These are phyloP conservation scores for Cladochytrium replicatum DNA, from an alignment of 192 early-diverging fungal species.

Conservation along the genomic window DNA sequence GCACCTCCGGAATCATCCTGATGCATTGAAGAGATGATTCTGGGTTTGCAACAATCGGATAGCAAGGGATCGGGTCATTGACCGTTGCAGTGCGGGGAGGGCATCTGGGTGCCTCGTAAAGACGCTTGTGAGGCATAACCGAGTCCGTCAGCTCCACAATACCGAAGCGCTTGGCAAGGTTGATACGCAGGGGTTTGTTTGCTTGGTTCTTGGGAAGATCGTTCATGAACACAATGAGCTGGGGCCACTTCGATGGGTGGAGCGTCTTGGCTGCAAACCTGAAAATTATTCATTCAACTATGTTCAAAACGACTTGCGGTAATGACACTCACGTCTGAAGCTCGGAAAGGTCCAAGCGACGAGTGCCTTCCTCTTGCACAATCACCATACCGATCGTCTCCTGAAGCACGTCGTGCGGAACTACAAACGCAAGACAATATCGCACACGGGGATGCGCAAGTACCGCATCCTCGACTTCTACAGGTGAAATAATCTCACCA, in stretches of 20 bases:
- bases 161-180: conserved; percentile 25
- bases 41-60: background rate
- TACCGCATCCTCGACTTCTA: conserved; percentile 68
- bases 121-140: conserved; percentile 7
- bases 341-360: conserved; percentile 11
- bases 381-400: conserved; percentile 35
- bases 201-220: conserved; percentile 33
- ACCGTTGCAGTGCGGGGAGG: conserved; percentile 21
- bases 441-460: conserved; percentile 18
- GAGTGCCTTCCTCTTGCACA: too few relatives aligned
- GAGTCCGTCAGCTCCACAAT: conserved; percentile 21
- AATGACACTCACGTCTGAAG: conserved; percentile 8
- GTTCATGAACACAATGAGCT: conserved; percentile 32
- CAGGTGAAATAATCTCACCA: conserved; percentile 83
- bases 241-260: conserved; percentile 32
- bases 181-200: conserved; percentile 32
- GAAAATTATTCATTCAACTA: too few relatives aligned
- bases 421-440: conserved; percentile 32
- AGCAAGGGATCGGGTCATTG: conserved; percentile 9
- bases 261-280: conserved; percentile 17
- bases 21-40: too few relatives aligned
- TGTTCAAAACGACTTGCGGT: too few relatives aligned
- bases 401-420: conserved; percentile 29
- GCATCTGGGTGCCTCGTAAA: conserved; percentile 23
- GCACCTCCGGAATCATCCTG: too few relatives aligned